A percentile compares a stretch with the other conserved stretches of the same genome.
Evolutionary conservation across 73 alveolate genomes (phyloP).

Genomic region (Durusdinium trenchii): DNA sequence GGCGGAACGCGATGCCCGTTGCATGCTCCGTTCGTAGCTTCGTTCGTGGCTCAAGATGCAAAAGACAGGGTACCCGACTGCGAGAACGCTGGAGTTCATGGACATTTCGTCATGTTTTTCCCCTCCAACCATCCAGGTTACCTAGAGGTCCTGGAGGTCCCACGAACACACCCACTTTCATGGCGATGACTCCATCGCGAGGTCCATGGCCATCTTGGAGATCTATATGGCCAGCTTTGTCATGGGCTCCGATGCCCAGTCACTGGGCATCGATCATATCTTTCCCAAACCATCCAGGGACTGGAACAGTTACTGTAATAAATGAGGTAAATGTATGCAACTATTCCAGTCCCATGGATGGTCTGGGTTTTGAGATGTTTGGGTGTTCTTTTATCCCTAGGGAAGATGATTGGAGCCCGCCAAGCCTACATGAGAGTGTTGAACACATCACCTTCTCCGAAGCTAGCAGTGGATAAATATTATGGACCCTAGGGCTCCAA

Average conservation of each 20-base stretch:
- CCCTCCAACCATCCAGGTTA: neutral
- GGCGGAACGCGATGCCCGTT: too few relatives aligned
- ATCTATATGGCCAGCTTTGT: slow-evolving; percentile 85
- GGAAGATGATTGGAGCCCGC: too few relatives aligned
- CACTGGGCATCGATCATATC: neutral
- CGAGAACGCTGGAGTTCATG: neutral
- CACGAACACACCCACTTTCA: neutral
- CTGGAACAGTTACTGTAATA: too few relatives aligned
- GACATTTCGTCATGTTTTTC: neutral
- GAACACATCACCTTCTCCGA: too few relatives aligned
- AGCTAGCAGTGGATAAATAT: too few relatives aligned
- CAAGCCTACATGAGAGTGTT: too few relatives aligned
- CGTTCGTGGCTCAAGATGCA: neutral
- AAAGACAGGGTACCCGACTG: neutral
- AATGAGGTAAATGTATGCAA: too few relatives aligned
- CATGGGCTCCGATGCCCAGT: slow-evolving; percentile 72
- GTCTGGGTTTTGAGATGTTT: too few relatives aligned
- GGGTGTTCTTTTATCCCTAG: too few relatives aligned
- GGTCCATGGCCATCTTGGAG: slow-evolving; percentile 66
- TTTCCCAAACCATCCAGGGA: neutral
- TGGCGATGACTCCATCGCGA: neutral
- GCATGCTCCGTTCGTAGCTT: too few relatives aligned
- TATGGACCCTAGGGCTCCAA: too few relatives aligned
- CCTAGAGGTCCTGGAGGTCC: neutral
- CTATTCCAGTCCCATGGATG: too few relatives aligned